Evolutionary conservation across 2,329 filamentous ascomycete species (phyloP), one percentile per base, ranked within the genome.

Genomic region (Pseudogymnoascus sp.): DNA sequence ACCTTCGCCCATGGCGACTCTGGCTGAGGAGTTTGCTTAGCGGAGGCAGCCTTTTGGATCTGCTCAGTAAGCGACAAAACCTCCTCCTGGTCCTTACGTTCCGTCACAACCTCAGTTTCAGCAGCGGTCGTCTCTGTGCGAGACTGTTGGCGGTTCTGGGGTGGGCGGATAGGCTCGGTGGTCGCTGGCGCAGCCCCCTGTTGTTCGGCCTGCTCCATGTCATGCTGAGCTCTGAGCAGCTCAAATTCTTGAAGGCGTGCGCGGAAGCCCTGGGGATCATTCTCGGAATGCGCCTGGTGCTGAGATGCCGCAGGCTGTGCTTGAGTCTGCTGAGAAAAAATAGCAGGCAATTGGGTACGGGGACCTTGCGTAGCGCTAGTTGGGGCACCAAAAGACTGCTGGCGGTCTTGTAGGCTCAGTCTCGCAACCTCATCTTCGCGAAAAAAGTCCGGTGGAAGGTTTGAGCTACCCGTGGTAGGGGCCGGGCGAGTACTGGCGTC

Each of bases 241-340:
- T 95, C 85, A 72, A 97, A 97, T 71, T 97, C 88, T 67, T 89
- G 85, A 17, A 97, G 80, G 51, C 92, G 87, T 38, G 70, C 68
- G 62, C 80, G 81, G 67, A 85, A 87, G 0, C 84, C 85, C 68
- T 86, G 80, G 0, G 76, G 67, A 64, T 88, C 85, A 86, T 77
- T 61, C 80, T 80, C 48, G 35, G 33, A 38, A 27, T 82, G 80
- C 33, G 84, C 80, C 66, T 87, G 82, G 65, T 84, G 81, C 25
- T 88, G 77, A 78, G 86, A 84, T 36, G 87, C 79, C 67, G 86
- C 82, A 65, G 84, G 81, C 59, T 72, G 71, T 25, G 62, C 60
- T 25, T 70, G 66, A 31, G 65, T 17, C 13, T 68, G 65, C 44
- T 72, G 71, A 9, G 66, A 63, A 62, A 73, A 70, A 6, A 72